Evolutionary conservation across 108 stramenopile species (phyloP).

Genomic region (Cyclotella cryptica): DNA sequence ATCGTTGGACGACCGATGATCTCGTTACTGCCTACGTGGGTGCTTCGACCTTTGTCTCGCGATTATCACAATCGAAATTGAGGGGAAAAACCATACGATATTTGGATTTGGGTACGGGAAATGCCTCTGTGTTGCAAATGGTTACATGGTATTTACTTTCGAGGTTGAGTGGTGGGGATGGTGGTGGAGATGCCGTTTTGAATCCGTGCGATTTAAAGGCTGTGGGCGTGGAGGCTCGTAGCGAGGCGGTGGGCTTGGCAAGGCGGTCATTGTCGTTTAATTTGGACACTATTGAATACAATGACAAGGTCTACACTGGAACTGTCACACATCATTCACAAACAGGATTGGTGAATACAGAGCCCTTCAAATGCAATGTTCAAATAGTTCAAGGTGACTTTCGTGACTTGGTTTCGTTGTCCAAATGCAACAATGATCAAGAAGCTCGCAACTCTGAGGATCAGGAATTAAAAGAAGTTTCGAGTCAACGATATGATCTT

Average conservation of each 20-base stretch:
- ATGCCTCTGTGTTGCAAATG: conserved; percentile 71
- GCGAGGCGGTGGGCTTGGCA: conserved; percentile 62
- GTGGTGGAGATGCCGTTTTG: background rate
- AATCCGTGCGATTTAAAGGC: conserved; percentile 8
- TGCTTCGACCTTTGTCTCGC: conserved; percentile 36
- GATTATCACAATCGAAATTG: background rate
- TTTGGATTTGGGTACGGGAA: conserved; percentile 68
- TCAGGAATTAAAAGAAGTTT: conserved; percentile 19
- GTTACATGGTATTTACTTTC: conserved; percentile 56
- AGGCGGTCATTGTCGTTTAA: conserved; percentile 67
- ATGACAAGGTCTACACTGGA: conserved; percentile 16
- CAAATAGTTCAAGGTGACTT: conserved; percentile 54
- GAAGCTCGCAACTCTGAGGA: background rate
- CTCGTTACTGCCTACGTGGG: conserved; percentile 73
- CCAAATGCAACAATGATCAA: background rate
- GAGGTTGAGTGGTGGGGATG: background rate
- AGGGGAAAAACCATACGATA: conserved; percentile 35
- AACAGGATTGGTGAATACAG: background rate
- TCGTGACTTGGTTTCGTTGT: conserved; percentile 48
- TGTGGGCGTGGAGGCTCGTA: conserved; percentile 65
- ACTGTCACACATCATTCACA: background rate
- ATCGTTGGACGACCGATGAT: conserved; percentile 86
- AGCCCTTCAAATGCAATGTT: conserved; percentile 16
- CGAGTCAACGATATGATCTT: conserved; percentile 52
- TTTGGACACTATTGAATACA: conserved; percentile 34